Base-by-base conservation (phyloP, 2,329 filamentous ascomycete species). In the Colletotrichum tamarilloi region DNA sequence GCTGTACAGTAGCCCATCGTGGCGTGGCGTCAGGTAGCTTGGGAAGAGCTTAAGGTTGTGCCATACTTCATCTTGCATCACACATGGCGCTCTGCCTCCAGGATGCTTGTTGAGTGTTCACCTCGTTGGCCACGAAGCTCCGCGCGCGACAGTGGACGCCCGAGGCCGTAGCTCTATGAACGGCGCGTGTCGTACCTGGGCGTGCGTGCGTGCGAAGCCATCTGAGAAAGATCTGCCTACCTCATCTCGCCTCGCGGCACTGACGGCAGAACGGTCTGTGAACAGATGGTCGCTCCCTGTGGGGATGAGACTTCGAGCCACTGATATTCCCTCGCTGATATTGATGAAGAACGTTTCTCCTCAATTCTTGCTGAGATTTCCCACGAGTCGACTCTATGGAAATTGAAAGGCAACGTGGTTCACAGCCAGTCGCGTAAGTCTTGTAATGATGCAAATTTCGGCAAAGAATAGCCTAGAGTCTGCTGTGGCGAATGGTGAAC, bases 211-310 rank as follows among this genome's bases (percentile, higher is more conserved):
- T 24, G 6, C 42, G 24, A 56, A 28, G 11, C 12, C 56, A 24
- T 56, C 24, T n/a, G 6, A 19, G n/a, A 46, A 19, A 9, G 11
- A 16, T 28, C 56, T 67, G 14, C 6, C 35, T 67, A 42, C 6
- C 35, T 68, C 49, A 68, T 72, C 57, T 72, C 63, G 49, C 30
- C 57, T 60, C 24, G 57, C 63, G 49, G 57, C 46, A 62, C 55
- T 63, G 38, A 59, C 58, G 38, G 69, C 65, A 52, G 22, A 68
- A 62, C 52, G 49, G 49, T 59, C 62, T 70, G 55, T 58, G 65
- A 38, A 49, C 26, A 38, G 58, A 38, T 32, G 52, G 30, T 8
- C 5, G 46, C 60, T 46, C 42, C 62, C 59, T 24, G 55, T 65
- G 56, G 57, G 28, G 55, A 70, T n/a, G 55, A 49, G 42, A 22